Evolutionary conservation across 192 early-diverging fungal genomes (phyloP), one percentile per base, ranked within the genome.

Genomic region (Backusella tarrabulga): DNA sequence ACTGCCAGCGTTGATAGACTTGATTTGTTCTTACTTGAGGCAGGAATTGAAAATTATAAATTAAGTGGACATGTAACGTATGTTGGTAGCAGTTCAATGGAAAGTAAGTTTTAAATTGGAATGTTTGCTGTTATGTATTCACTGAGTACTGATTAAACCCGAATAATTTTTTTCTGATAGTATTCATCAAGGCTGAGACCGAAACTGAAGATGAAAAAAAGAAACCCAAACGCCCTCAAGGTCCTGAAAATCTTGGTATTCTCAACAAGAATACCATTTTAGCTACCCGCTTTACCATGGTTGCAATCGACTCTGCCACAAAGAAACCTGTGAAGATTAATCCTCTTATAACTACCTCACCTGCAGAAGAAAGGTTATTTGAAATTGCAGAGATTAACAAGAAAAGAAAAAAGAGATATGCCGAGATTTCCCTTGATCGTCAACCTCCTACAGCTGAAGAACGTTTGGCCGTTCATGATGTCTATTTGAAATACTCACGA

Each of bases 31-130:
- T 74, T 86, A 29, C 85, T 81, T 6, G 85, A 95, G 60, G 84
- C 89, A 9, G 56, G 56, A 29, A 77, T 89, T 7, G 87, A 91
- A 68, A 94, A 98, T 81, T 85, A 95, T 46, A 87, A 91, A n/a
- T 84, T 98, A 41, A 87, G 87, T 52, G 97, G 95, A 14, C 92
- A 92, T 71, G 95, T 97, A 29, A 93, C 93, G 0, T 95, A 90
- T 78, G 95, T 94, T 4, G 97, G 97, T n/a, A 88, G 85, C 56
- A 96, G 95, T 77, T 97, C 95, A n/a, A 94, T 98, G 95, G 97
- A 97, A 85, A 84, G 86, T 87, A 76, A 68, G 79, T 73, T 23
- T n/a, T 15, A 4, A 66, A 40, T 11, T 35, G 19, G 8, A 52
- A 3, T 73, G 32, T 9, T 73, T 60, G 29, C 4, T 35, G 6